A percentile compares a stretch with the other conserved stretches of the same genome.
Evolutionary conservation across 352 stramenopile species (phyloP).

Genomic region (Phytopythium chamaehyphon): DNA sequence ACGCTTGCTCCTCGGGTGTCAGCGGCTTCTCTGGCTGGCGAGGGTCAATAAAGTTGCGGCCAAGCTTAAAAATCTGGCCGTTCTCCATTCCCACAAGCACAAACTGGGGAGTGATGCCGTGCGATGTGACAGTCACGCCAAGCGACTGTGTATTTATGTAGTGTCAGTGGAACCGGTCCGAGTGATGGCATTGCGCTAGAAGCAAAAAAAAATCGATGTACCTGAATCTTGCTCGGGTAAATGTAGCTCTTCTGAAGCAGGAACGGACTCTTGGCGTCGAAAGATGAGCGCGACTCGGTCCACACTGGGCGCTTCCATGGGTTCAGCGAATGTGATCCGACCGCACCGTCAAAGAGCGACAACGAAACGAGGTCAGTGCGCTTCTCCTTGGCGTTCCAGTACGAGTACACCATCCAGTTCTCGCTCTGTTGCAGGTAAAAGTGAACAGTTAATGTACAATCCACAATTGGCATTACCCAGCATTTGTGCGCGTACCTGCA

Average conservation of each 20-base stretch:
- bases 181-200: too few relatives aligned
- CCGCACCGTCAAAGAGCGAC: slow-evolving; percentile 95
- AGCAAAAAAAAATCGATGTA: slow-evolving; percentile 16
- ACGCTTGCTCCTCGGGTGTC: slow-evolving; percentile 75
- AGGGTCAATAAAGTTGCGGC: slow-evolving; percentile 91
- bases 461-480: neutral
- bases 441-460: slow-evolving; percentile 4
- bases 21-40: slow-evolving; percentile 91
- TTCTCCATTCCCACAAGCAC: slow-evolving; percentile 91
- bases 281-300: slow-evolving; percentile 88
- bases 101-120: slow-evolving; percentile 94
- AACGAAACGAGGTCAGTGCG: slow-evolving; percentile 79
- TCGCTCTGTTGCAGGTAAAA: slow-evolving; percentile 59
- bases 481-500: slow-evolving; percentile 34
- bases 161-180: too few relatives aligned
- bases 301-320: slow-evolving; percentile 92
- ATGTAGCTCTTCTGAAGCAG: slow-evolving; percentile 96
- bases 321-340: slow-evolving; percentile 94
- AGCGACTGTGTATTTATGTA: slow-evolving; percentile 46
- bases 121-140: slow-evolving; percentile 89
- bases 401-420: slow-evolving; percentile 97
- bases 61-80: slow-evolving; percentile 92
- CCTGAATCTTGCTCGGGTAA: slow-evolving; percentile 85
- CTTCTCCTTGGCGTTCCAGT: slow-evolving; percentile 91
- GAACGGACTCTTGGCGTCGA: slow-evolving; percentile 83